phyloP scores from a whole-genome alignment of 179 eudicot genomes.

The Patellifolia procumbens region DNA sequence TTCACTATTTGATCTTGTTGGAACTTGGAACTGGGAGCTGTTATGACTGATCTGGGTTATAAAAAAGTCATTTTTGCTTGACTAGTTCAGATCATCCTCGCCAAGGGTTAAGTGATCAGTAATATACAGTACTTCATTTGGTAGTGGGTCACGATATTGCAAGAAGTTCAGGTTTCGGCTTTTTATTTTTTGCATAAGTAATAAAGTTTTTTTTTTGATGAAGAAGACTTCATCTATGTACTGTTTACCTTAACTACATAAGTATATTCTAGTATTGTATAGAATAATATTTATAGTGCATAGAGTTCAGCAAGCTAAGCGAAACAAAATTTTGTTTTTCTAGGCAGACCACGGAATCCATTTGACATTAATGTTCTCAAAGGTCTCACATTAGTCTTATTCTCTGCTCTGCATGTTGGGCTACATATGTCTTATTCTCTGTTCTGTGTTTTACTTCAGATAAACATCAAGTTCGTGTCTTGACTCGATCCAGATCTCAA shows the following conservation, averaged over 20 bases:
- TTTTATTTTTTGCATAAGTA: not conserved
- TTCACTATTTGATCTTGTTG: not conserved
- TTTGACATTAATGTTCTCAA: conserved; percentile 1
- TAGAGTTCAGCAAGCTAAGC: not conserved
- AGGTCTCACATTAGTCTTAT: not conserved
- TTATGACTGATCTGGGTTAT: not conserved
- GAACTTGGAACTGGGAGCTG: not conserved
- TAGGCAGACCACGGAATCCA: no score
- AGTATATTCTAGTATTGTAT: not conserved
- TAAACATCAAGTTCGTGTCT: conserved; percentile 70
- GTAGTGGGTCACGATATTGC: not conserved
- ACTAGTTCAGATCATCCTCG: not conserved
- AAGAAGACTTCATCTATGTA: not conserved
- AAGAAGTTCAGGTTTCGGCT: not conserved
- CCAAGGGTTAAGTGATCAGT: not conserved
- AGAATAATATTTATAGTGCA: not conserved
- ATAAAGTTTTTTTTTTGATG: not conserved
- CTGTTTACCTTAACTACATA: not conserved
- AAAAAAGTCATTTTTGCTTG: not conserved
- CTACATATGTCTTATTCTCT: no score
- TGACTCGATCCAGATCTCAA: conserved; percentile 81
- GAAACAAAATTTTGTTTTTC: no score
- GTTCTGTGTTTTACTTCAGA: conserved; percentile 46
- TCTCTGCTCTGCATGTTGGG: no score
- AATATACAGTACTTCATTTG: no score